phyloP scores from a whole-genome alignment of 331 rosid species.

The Quercus tomentella region DNA sequence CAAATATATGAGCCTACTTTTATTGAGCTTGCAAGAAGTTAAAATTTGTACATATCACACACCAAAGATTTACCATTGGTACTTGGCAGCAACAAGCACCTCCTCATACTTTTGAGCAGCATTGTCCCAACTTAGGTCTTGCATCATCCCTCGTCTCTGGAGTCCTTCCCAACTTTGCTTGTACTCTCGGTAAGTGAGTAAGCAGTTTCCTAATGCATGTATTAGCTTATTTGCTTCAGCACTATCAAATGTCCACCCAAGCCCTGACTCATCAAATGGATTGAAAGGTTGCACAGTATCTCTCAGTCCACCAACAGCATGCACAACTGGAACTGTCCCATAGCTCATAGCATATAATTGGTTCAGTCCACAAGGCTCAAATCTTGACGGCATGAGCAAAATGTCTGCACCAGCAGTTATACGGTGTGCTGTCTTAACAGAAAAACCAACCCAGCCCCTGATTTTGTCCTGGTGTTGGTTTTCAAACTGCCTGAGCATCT shows the following conservation, averaged over 20 bases:
- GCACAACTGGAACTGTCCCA: slow-evolving; percentile 92
- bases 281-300: slow-evolving; percentile 81
- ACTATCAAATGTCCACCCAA: slow-evolving; percentile 86
- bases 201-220: slow-evolving; percentile 72
- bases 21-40: neutral
- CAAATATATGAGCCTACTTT: neutral
- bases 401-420: slow-evolving; percentile 91
- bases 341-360: slow-evolving; percentile 95
- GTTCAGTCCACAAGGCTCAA: slow-evolving; percentile 95
- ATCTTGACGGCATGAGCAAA: slow-evolving; percentile 94
- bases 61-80: slow-evolving; percentile 73
- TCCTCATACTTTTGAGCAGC: slow-evolving; percentile 93
- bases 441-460: slow-evolving; percentile 94
- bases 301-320: slow-evolving; percentile 85
- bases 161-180: slow-evolving; percentile 96
- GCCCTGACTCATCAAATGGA: slow-evolving; percentile 71
- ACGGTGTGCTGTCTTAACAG: slow-evolving; percentile 79
- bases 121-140: slow-evolving; percentile 89
- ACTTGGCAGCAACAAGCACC: slow-evolving; percentile 87
- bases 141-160: slow-evolving; percentile 85
- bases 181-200: slow-evolving; percentile 63
- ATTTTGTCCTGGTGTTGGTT: slow-evolving; percentile 47
- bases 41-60: neutral
- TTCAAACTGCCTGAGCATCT: slow-evolving; percentile 59
- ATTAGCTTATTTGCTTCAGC: slow-evolving; percentile 65